Evolutionary conservation across 1,139 yeast species (phyloP).

Genomic region (Pichia norvegensis): DNA sequence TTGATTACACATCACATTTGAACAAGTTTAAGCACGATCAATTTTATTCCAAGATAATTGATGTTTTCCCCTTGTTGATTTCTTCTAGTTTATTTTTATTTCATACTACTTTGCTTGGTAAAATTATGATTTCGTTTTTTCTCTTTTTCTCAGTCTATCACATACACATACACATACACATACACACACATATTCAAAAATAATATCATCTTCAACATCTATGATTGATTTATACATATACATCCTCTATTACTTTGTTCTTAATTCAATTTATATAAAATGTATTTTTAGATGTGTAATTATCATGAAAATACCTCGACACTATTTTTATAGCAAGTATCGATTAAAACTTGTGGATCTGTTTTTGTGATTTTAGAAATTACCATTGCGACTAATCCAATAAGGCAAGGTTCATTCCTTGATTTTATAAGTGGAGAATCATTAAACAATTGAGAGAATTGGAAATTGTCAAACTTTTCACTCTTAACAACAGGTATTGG

Average conservation of each 20-base stretch:
- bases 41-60: not conserved
- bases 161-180: no score
- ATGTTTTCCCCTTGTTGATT: not conserved
- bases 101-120: not conserved
- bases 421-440: constrained; percentile 61
- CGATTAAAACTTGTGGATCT: constrained; percentile 47
- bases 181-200: no score
- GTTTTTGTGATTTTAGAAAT: constrained; percentile 50
- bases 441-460: constrained; percentile 23
- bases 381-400: constrained; percentile 75
- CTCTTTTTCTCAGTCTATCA: not conserved
- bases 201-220: not conserved
- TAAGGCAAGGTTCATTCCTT: constrained; percentile 84
- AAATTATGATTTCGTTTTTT: not conserved
- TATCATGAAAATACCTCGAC: constrained; percentile 42
- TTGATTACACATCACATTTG: not conserved
- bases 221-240: not conserved
- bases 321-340: constrained; percentile 58
- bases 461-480: constrained; percentile 40
- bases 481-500: constrained; percentile 62
- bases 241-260: no score
- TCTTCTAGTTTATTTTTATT: not conserved
- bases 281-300: not conserved
- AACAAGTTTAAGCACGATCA: not conserved
- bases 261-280: no score